These are phyloP conservation scores for Apiotrichum mycotoxinovorans DNA, from an alignment of 1,284 basidiomycete species.

Conservation along the genomic window DNA sequence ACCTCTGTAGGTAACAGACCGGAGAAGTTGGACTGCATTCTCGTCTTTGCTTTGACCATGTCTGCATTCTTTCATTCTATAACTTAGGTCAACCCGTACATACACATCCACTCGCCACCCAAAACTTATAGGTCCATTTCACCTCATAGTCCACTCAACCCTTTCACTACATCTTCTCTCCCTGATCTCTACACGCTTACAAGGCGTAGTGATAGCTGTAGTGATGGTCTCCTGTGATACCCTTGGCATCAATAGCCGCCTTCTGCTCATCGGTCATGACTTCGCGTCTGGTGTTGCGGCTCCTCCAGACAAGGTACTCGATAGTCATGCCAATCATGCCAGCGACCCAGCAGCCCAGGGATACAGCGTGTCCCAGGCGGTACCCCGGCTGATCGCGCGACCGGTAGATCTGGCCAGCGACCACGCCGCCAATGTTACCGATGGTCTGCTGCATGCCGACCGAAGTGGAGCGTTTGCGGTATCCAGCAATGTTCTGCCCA, in stretches of 20 bases:
- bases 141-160: no score
- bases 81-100: no score
- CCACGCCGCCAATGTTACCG: conserved; percentile 27
- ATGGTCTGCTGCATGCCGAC: conserved; percentile 35
- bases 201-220: conserved; percentile 12
- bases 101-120: no score
- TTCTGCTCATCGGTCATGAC: conserved; percentile 11
- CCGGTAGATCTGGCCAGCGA: conserved; percentile 20
- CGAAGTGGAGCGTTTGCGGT: conserved; percentile 26
- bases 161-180: not conserved
- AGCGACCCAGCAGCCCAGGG: conserved; percentile 9
- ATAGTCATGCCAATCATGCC: conserved; percentile 6
- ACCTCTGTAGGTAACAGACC: no score
- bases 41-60: no score
- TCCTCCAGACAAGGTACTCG: conserved; percentile 14
- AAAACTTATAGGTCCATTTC: no score
- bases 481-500: conserved; percentile 26
- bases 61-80: no score
- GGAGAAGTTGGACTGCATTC: no score
- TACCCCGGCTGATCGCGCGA: conserved; percentile 10
- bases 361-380: conserved; percentile 8
- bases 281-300: conserved; percentile 9
- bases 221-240: conserved; percentile 18
- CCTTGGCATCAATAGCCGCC: conserved; percentile 9
- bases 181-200: not conserved